Evolutionary conservation across 2,329 filamentous ascomycete species (phyloP), one percentile per base, ranked within the genome.

Genomic region (Pseudopithomyces chartarum): DNA sequence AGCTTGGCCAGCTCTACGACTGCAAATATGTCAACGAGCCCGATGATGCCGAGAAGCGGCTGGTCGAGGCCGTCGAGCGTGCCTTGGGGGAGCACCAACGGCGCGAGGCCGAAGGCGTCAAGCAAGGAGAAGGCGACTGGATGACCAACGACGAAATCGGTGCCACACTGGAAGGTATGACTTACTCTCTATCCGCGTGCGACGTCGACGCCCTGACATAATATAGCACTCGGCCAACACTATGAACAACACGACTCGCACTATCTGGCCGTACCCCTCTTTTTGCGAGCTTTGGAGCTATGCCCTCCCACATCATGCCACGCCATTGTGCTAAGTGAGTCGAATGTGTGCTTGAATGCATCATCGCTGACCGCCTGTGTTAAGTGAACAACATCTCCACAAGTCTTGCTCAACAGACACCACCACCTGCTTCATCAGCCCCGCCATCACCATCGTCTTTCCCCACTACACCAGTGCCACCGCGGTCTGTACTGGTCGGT

Each of bases 51-150:
- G 91, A 96, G 68, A 87, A 90, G 67, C 80, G 84, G 17, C 82
- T 97, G 38, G 82, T 91, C 1, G 92, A 91, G 84, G 90, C 91
- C 0, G 90, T 97, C 0, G 90, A 96, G 69, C 89, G 90, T 2
- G 84, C 88, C 1, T 75, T 97, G 55, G 87, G 84, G 60, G 95
- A 98, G 75, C 83, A 89, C 64, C 83, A 86, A 59, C 80, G 90
- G 54, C 85, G 91, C 8, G 82, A 87, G 54, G 80, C 77, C 1
- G 84, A 91, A 15, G 90, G 90, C 1, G 78, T 90, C 2, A 90
- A 88, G 68, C 81, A 88, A 6, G 88, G 84, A 42, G 90, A 91
- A 73, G 88, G 86, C 17, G 79, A 84, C 1, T 94, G 90, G 89
- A 81, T 93, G 77, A 86, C 79, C 2, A 81, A 86, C 0, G 84